phyloP scores from a whole-genome alignment of 257 asterid genomes.

The Galeopsis tetrahit region DNA sequence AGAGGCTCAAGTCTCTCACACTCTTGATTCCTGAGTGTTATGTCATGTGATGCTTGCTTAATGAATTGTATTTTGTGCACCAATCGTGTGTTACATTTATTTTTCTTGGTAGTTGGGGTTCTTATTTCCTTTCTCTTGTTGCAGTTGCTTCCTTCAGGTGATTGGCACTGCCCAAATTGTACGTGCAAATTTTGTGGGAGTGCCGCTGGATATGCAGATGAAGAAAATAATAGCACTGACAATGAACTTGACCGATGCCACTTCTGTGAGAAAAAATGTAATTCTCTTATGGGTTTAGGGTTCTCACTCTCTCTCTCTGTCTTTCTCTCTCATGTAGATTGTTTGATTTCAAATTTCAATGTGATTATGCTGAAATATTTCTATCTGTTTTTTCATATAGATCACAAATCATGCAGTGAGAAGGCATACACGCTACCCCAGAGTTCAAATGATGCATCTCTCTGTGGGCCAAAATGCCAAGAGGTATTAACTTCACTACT shows the following conservation, averaged over 20 bases:
- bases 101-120: conserved; percentile 24
- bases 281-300: conserved; percentile 32
- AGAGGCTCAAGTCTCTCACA: conserved; percentile 1
- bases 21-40: conserved; percentile 6
- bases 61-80: conserved; percentile 1
- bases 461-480: conserved; percentile 85
- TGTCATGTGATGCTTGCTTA: conserved; percentile 24
- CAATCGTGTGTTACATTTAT: conserved; percentile 8
- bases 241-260: conserved; percentile 59
- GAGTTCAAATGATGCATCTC: conserved; percentile 58
- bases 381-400: conserved; percentile 42
- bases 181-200: conserved; percentile 82
- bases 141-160: conserved; percentile 88
- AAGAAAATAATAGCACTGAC: conserved; percentile 39
- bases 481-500: conserved; percentile 86
- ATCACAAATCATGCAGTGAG: conserved; percentile 77
- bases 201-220: conserved; percentile 40
- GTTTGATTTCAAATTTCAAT: conserved; percentile 15
- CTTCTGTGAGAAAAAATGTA: conserved; percentile 93
- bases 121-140: conserved; percentile 31
- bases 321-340: not conserved
- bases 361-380: conserved; percentile 25
- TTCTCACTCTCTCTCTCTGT: conserved; percentile 8
- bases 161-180: conserved; percentile 97
- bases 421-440: conserved; percentile 39